Percentiles rank a stretch among this genome's conserved stretches.
Conservation (phyloP, 306 rosid species). For the Prosopis cineraria region DNA sequence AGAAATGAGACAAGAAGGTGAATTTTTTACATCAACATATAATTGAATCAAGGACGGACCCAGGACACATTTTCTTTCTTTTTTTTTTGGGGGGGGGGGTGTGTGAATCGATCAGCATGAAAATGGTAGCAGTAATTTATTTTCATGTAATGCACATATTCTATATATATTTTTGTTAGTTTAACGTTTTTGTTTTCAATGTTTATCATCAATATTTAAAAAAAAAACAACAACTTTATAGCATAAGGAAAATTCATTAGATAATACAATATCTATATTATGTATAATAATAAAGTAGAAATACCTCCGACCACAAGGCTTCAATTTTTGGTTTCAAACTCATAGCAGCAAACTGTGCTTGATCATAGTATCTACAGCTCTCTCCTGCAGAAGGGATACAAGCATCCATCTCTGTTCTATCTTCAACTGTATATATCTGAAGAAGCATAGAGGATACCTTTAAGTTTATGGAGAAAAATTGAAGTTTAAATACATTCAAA, state of each 20-base stretch:
- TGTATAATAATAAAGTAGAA: conserved; percentile 4
- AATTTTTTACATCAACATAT: conserved; percentile 15
- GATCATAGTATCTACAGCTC: conserved; percentile 62
- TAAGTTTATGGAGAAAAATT: conserved; percentile 21
- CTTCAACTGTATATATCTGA: conserved; percentile 70
- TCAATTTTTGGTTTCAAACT: conserved; percentile 74
- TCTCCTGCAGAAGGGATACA: conserved; percentile 69
- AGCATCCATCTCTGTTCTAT: conserved; percentile 64
- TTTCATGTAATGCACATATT: neutral
- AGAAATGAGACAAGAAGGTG: neutral
- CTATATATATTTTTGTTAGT: neutral
- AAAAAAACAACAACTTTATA: no score
- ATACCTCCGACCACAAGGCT: conserved; percentile 75
- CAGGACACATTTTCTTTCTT: neutral
- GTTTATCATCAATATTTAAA: neutral
- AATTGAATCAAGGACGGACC: neutral
- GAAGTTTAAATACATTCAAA: conserved; percentile 9
- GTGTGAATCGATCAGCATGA: neutral
- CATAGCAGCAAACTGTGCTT: conserved; percentile 40
- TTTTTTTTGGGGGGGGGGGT: neutral
- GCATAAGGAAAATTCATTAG: neutral
- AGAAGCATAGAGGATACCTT: conserved; percentile 26
- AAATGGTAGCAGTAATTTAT: neutral
- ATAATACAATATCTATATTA: neutral
- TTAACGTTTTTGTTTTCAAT: neutral